These are phyloP conservation scores for Globisporangium ultimum DNA, from an alignment of 352 stramenopile species.

Conservation along the genomic window DNA sequence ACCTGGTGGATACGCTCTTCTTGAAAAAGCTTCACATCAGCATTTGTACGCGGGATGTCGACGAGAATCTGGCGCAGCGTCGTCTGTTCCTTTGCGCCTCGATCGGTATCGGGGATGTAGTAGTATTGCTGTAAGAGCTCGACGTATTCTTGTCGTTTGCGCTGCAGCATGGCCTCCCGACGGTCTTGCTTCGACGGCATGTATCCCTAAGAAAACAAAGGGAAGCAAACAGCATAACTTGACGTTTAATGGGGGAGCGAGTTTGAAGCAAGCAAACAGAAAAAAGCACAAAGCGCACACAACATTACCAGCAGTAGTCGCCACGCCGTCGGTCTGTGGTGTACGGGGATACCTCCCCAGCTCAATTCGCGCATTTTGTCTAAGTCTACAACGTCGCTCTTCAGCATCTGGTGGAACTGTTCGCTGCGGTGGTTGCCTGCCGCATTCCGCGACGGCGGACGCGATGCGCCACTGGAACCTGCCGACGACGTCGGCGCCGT, in stretches of 20 bases:
- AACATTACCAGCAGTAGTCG: constrained; percentile 90
- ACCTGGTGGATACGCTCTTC: constrained; percentile 91
- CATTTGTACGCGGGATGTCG: constrained; percentile 98
- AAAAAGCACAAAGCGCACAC: too few relatives aligned
- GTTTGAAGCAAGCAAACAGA: too few relatives aligned
- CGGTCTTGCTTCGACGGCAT: constrained; percentile 94
- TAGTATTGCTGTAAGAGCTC: constrained; percentile 96
- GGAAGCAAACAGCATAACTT: neutral
- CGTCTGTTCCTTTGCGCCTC: constrained; percentile 94
- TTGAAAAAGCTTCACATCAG: constrained; percentile 96
- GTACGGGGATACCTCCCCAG: constrained; percentile 90
- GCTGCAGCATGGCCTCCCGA: constrained; percentile 85
- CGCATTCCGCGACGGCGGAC: constrained; percentile 50
- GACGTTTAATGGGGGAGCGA: too few relatives aligned
- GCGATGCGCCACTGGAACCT: neutral
- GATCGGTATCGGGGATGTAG: constrained; percentile 94
- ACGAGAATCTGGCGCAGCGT: constrained; percentile 96
- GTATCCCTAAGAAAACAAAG: constrained; percentile 69
- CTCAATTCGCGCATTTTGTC: constrained; percentile 87
- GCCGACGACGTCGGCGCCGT: neutral
- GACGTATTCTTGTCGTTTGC: constrained; percentile 96
- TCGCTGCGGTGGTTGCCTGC: constrained; percentile 65
- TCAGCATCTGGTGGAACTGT: constrained; percentile 67
- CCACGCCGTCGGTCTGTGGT: constrained; percentile 91
- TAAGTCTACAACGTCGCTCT: constrained; percentile 84